Evolutionary conservation across 2,329 filamentous ascomycete genomes (phyloP), one percentile per base, ranked within the genome.

Genomic region (Spiromastix sp.): DNA sequence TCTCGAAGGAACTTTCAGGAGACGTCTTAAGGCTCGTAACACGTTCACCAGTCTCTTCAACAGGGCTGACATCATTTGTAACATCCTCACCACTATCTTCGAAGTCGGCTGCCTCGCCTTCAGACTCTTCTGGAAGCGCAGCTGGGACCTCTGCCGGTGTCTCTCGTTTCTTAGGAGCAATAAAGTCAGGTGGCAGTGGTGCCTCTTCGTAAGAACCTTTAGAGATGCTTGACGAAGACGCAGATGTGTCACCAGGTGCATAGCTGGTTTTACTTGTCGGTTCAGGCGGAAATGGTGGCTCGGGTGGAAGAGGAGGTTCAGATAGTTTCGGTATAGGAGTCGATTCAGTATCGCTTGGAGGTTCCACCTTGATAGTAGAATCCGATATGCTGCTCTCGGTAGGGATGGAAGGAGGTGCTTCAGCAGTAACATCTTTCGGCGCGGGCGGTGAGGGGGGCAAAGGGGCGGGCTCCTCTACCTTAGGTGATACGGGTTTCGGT

Each of bases 241-340:
- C 61, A 3, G 65, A 66, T n/a, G 64, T 67, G 39, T 69, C 66
- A 4, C 64, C 65, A 17, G 64, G 56, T 6, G 58, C 58, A 46
- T 67, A 68, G 9, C 45, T 54, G 24, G 54, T 55, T 46, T 59
- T 66, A 40, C 61, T 68, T n/a, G 61, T 64, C 4, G 66, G 44
- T 26, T 68, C 64, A 11, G 66, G 66, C 4, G 66, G 66, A 22
- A 69, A 48, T 7, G 66, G 66, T 7, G 55, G 41, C 25, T 68
- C 64, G 11, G 66, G 66, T 3, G 66, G 66, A 21, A 69, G 48
- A 7, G 66, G 66, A 8, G 55, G 41, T 41, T 62, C 57, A 6
- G 54, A 36, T 17, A 53, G 41, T 24, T 53, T 46, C 12, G 54
- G 47, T 17, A 54, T 37, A 24, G 59, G 50, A 7, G 55, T 54